Conservation (phyloP, 208 protist genomes). For the Vickermania ingenoplastis region DNA sequence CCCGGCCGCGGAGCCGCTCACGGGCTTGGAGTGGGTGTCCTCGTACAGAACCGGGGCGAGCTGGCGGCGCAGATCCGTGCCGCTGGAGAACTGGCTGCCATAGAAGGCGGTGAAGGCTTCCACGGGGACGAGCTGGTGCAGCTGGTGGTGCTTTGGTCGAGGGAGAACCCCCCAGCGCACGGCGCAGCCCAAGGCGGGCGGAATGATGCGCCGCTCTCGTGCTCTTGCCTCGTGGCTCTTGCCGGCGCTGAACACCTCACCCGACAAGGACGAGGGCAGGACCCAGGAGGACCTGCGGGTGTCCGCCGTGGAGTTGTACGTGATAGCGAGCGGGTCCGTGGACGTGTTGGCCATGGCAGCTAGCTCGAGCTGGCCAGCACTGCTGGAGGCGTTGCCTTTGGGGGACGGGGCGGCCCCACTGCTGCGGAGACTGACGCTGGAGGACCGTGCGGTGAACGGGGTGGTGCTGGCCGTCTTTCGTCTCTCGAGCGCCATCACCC, state of each 20-base stretch:
- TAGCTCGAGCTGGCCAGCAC: background rate
- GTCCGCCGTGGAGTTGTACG: background rate
- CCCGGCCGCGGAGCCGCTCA: background rate
- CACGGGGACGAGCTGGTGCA: background rate
- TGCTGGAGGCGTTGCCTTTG: background rate
- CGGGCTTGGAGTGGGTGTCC: background rate
- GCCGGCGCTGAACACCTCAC: background rate
- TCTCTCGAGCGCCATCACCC: background rate
- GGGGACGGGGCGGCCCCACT: background rate
- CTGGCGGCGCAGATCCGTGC: background rate
- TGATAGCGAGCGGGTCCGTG: background rate
- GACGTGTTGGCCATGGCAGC: background rate
- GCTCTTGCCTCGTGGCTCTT: background rate
- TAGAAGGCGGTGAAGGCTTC: background rate
- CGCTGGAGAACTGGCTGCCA: background rate
- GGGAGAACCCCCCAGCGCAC: constrained; percentile 32
- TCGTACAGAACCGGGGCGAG: background rate
- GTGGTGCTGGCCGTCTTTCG: background rate
- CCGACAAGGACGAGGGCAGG: background rate
- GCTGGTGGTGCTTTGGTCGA: background rate
- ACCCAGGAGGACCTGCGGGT: too few relatives aligned
- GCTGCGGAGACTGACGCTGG: background rate
- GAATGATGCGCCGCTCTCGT: constrained; percentile 12
- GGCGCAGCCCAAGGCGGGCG: constrained; percentile 36
- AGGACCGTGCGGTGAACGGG: background rate